phyloP scores from a whole-genome alignment of 345 rosid genomes.

The Murraya paniculata region DNA sequence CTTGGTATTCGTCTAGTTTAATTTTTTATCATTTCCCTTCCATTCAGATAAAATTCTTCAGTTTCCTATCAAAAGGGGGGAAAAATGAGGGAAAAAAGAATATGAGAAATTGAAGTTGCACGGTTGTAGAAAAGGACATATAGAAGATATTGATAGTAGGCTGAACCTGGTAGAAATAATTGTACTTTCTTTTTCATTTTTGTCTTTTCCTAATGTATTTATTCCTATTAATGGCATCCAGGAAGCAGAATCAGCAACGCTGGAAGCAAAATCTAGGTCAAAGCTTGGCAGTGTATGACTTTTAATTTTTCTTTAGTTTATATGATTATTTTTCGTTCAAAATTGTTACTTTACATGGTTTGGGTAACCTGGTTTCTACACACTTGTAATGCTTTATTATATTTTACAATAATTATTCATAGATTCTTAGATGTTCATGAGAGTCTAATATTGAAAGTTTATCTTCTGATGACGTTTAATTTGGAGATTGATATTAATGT shows the following conservation, averaged over 20 bases:
- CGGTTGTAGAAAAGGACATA: not conserved
- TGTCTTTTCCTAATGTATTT: slow-evolving; percentile 13
- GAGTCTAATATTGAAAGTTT: not conserved
- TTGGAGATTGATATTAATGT: not conserved
- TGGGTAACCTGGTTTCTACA: too few species aligned
- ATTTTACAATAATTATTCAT: too few species aligned
- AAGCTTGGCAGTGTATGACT: slow-evolving; percentile 79
- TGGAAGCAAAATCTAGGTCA: slow-evolving; percentile 83
- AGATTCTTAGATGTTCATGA: too few species aligned
- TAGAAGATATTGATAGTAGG: not conserved
- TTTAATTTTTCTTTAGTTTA: slow-evolving; percentile 22
- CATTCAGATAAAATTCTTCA: not conserved
- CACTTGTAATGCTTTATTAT: too few species aligned
- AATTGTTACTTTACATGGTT: not conserved
- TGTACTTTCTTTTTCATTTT: not conserved
- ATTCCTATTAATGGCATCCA: slow-evolving; percentile 29
- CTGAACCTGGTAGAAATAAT: not conserved
- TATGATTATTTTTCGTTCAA: not conserved
- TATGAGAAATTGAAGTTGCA: not conserved
- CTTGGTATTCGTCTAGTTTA: not conserved
- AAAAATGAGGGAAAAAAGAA: too few species aligned
- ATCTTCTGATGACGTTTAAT: not conserved
- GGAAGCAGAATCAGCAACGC: slow-evolving; percentile 92
- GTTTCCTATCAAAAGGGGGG: not conserved
- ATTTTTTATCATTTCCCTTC: not conserved